A percentile compares a stretch with the other conserved stretches of the same genome.
These are phyloP conservation scores for Mycena galericulata DNA, from an alignment of 768 basidiomycete species.

Conservation along the genomic window DNA sequence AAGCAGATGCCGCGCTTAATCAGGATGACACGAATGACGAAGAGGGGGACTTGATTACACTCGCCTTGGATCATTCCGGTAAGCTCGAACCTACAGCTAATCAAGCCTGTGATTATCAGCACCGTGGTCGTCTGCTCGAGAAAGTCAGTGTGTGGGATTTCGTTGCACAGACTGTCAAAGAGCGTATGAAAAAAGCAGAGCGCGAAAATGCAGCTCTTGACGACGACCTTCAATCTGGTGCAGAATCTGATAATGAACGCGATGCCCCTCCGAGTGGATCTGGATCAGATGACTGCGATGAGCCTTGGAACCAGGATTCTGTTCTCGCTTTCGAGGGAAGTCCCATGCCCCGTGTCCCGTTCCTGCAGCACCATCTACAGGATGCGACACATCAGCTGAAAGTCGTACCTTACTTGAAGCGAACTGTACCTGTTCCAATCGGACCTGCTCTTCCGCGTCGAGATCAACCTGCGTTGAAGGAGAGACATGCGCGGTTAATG, in stretches of 20 bases:
- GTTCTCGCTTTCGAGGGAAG: neutral
- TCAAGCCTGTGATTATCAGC: neutral
- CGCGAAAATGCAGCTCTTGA: neutral
- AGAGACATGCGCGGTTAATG: neutral
- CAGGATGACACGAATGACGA: too few relatives aligned
- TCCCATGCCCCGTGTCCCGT: neutral
- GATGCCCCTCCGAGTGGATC: too few relatives aligned
- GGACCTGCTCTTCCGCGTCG: neutral
- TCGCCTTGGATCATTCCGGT: too few relatives aligned
- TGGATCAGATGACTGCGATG: too few relatives aligned
- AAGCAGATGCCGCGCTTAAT: too few relatives aligned
- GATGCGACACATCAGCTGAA: neutral
- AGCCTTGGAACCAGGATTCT: neutral
- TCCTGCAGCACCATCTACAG: too few relatives aligned
- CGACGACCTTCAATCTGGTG: neutral
- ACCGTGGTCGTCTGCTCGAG: too few relatives aligned
- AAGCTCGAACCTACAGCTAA: too few relatives aligned
- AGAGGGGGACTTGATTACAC: too few relatives aligned
- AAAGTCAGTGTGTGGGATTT: neutral
- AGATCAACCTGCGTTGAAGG: neutral
- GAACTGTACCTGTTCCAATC: neutral
- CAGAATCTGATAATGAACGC: too few relatives aligned
- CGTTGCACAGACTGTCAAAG: neutral
- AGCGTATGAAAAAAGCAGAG: neutral
- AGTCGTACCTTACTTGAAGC: neutral